Percentiles rank a stretch among this genome's conserved stretches.
These are phyloP conservation scores for Chaetomium cochliodes DNA, from an alignment of 495 filamentous ascomycete species.

Conservation along the genomic window DNA sequence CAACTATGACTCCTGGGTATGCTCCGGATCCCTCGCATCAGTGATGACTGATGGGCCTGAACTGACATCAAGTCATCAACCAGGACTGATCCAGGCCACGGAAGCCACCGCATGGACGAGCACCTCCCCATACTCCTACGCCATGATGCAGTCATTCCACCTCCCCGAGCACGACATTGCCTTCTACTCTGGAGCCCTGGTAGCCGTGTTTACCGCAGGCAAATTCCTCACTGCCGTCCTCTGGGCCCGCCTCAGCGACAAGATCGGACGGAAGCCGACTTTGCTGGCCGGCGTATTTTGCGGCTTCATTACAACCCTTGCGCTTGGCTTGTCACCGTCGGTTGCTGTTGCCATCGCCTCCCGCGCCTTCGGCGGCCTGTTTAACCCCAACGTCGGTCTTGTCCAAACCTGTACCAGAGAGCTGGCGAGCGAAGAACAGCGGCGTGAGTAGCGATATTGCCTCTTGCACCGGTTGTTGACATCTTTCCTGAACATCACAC, in stretches of 20 bases:
- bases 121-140: conserved; percentile 21
- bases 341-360: conserved; percentile 11
- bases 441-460: conserved; percentile 7
- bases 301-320: neutral
- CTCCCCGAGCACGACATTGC: conserved; percentile 17
- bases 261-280: conserved; percentile 20
- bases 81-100: conserved; percentile 20
- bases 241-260: conserved; percentile 21
- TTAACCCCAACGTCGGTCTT: conserved; percentile 18
- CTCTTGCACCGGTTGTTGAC: conserved; percentile 1
- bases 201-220: conserved; percentile 15
- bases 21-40: neutral
- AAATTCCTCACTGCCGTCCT: conserved; percentile 21
- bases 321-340: conserved; percentile 12
- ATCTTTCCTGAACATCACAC: neutral
- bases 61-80: neutral
- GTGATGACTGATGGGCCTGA: neutral
- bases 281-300: conserved; percentile 2
- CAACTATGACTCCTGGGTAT: conserved; percentile 20
- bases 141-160: conserved; percentile 18
- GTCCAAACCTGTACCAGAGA: conserved; percentile 21
- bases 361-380: conserved; percentile 14
- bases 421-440: conserved; percentile 17
- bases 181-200: conserved; percentile 10
- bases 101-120: conserved; percentile 21